Percentiles rank a stretch among this genome's conserved stretches.
These are phyloP conservation scores for Aureobasidium sp. DNA, from an alignment of 2,329 filamentous ascomycete species.

Conservation along the genomic window DNA sequence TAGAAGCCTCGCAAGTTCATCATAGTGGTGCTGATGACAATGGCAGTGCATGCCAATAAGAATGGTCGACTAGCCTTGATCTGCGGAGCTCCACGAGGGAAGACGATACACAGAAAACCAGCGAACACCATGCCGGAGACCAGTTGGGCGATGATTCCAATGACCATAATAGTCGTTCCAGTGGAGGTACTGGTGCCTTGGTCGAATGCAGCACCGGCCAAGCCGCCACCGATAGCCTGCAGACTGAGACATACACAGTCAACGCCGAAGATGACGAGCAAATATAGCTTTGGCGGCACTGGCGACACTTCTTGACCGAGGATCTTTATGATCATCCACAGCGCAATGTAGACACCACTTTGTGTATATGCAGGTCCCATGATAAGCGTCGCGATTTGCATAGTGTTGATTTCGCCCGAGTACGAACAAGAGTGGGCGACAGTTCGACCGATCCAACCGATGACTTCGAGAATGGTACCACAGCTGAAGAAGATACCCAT, in stretches of 20 bases:
- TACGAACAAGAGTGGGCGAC: neutral
- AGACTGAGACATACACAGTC: conserved; percentile 9
- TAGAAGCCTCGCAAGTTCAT: conserved; percentile 9
- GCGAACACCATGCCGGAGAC: neutral
- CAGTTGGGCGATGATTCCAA: conserved; percentile 4
- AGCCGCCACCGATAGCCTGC: conserved; percentile 1
- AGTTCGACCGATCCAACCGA: conserved; percentile 5
- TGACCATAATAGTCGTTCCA: conserved; percentile 6
- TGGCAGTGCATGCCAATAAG: neutral
- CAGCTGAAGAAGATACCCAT: conserved; percentile 4
- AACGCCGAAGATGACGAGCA: neutral
- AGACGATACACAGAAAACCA: neutral
- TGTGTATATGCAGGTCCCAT: conserved; percentile 10
- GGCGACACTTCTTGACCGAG: neutral
- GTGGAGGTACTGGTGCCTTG: neutral
- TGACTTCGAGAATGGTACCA: neutral
- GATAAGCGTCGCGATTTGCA: conserved; percentile 8
- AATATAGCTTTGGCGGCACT: neutral
- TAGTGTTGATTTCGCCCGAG: neutral
- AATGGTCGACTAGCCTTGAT: neutral
- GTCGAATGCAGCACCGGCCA: conserved; percentile 5
- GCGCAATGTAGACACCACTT: conserved; percentile 5
- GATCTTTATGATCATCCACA: conserved; percentile 1
- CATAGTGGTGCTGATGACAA: conserved; percentile 9
- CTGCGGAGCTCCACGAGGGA: neutral